Conservation (phyloP, 179 eudicot species). For the Heliamphora pulchella region DNA sequence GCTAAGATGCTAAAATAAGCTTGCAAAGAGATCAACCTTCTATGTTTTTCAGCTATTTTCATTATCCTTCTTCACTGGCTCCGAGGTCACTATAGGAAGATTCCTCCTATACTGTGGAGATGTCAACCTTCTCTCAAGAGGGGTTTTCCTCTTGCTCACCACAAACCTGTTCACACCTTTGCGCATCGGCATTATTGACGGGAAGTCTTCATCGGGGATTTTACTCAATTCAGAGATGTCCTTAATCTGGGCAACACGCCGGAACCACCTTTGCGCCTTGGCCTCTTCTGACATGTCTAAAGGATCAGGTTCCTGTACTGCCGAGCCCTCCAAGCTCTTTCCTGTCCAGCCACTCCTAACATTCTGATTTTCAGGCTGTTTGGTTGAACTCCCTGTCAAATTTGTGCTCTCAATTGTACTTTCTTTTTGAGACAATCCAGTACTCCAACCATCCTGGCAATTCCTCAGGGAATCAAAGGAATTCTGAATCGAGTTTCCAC, state of each 20-base stretch:
- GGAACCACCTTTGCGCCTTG: slow-evolving; percentile 85
- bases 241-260: slow-evolving; percentile 86
- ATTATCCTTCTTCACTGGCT: slow-evolving; percentile 37
- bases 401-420: slow-evolving; percentile 10
- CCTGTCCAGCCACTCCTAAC: slow-evolving; percentile 38
- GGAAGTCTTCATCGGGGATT: slow-evolving; percentile 94
- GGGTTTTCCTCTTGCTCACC: slow-evolving; percentile 94
- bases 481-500: slow-evolving; percentile 17
- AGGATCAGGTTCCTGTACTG: slow-evolving; percentile 73
- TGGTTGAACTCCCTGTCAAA: slow-evolving; percentile 10
- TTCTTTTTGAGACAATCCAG: slow-evolving; percentile 19
- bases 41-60: slow-evolving; percentile 24
- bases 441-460: not conserved
- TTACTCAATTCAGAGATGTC: slow-evolving; percentile 89
- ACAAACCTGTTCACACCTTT: slow-evolving; percentile 94
- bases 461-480: slow-evolving; percentile 10
- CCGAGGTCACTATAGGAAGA: slow-evolving; percentile 47
- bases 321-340: slow-evolving; percentile 89
- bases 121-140: slow-evolving; percentile 82
- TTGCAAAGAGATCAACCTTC: not conserved
- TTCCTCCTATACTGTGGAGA: slow-evolving; percentile 67
- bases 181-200: slow-evolving; percentile 92
- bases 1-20: not conserved
- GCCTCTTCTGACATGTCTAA: slow-evolving; percentile 99
- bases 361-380: slow-evolving; percentile 24